Evolutionary conservation across 225 moss, liverwort and hornwort species (phyloP).

Genomic region (Rhytidiadelphus loreus): DNA sequence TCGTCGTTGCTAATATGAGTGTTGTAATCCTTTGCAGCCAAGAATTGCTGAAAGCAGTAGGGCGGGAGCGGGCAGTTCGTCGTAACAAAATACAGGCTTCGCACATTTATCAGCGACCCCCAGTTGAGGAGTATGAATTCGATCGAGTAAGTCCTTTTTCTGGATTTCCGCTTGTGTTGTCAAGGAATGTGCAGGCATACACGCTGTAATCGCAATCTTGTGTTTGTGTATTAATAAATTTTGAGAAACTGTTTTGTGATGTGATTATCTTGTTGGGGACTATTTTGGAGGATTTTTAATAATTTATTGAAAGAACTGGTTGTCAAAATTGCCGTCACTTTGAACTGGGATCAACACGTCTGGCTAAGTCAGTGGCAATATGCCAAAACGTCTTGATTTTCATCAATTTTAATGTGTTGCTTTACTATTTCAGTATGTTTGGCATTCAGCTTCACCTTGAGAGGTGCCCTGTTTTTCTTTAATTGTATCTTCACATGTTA

Average conservation of each 20-base stretch:
- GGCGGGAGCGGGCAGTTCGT: constrained; percentile 54
- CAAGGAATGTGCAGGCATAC: background rate
- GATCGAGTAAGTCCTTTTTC: constrained; percentile 29
- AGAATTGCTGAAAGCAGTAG: constrained; percentile 56
- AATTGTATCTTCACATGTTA: constrained; percentile 19
- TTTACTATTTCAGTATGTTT: background rate
- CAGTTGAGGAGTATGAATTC: constrained; percentile 55
- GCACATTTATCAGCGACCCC: constrained; percentile 37
- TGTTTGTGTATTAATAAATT: background rate
- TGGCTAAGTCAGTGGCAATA: background rate
- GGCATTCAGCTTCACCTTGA: background rate
- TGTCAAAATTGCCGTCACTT: background rate
- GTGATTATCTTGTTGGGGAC: background rate
- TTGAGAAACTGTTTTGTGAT: background rate
- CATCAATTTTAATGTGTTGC: background rate
- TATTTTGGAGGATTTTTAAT: background rate
- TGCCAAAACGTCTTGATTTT: background rate
- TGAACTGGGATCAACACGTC: background rate
- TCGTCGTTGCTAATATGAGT: background rate
- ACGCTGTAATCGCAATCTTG: background rate
- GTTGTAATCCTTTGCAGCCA: constrained; percentile 19
- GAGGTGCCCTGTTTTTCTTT: constrained; percentile 7
- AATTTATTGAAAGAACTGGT: background rate
- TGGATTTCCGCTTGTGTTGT: background rate
- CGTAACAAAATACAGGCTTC: constrained; percentile 44